Base-by-base conservation (phyloP, 2,329 filamentous ascomycete genomes). In the Tolypocladium pustulatum region DNA sequence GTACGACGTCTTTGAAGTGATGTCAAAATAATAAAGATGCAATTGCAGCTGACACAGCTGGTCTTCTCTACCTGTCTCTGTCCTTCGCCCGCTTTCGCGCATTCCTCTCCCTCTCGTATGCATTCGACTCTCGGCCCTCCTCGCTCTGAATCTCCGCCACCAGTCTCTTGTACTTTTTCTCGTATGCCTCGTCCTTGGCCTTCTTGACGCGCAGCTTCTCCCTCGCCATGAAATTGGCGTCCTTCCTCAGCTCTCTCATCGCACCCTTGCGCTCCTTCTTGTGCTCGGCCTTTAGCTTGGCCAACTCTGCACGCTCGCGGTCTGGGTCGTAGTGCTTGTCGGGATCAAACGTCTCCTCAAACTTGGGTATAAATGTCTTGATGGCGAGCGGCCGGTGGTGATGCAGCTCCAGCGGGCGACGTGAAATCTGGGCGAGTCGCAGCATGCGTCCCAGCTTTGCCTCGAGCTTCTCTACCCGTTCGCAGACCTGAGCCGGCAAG, bases 301-400 rank as follows among this genome's bases (percentile, higher is more conserved):
- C 86, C 61, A 89, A 75, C 69, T 97, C 91, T 27, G 90, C 87
- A 38, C 94, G 89, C 74, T 96, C 91, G 65, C 87, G 87, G 74
- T 99, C 89, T 0, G 91, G 91, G 70, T 99, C 95, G 82, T 99
- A 97, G 81, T 97, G 94, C 76, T 91, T 93, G 77, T 89, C 85
- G 3, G 94, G 94, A 72, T 96, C 94, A 82, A 91, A 99, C 59
- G 84, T 82, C 71, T 97, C 93, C 76, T 97, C 94, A 76, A 97
- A 99, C 73, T 96, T 96, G 73, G 94, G 94, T 54, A 97, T 85
- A 60, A 84, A 87, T 9, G 85, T 86, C 73, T 93, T 92, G 78
- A 97, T 96, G 27, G 94, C 87, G 3, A 96, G 81, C 0, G 92
- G 91, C 0, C 83, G 82, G 78, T 99, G 94, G 74, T 94, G 83